Base-by-base conservation (phyloP, 345 rosid species). In the Syzygium aromaticum region DNA sequence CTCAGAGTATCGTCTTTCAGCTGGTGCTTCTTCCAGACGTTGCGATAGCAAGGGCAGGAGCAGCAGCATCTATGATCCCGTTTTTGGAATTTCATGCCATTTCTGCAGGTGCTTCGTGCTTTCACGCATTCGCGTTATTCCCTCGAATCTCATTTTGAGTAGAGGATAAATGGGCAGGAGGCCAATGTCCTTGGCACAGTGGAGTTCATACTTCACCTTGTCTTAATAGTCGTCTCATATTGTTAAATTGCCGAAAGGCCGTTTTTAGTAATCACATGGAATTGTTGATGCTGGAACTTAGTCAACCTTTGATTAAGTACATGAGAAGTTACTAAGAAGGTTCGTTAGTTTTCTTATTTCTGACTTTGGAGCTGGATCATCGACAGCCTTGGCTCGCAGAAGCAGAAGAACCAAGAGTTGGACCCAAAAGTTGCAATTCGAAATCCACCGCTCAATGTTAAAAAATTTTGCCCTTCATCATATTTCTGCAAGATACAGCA, bases 11-110 rank as follows among this genome's bases (percentile, higher is more conserved):
- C 87, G 85, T 80, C 87, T 90, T 33, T 90, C 91, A 1, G 88
- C 92, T 0, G 90, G 90, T 73, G 91, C 88, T 78, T 92, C 93
- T 46, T 89, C 91, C 85, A 86, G 90, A 87, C 90, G 92, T 13
- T 92, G 92, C 87, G 11, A 54, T 54, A 80, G 91, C 86, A 88
- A 91, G 87, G 89, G 90, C 11, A 91, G 94, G 51, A 89, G 92
- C 77, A 85, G n/a, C n/a, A n/a, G 87, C 1, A 28, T 92, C 85
- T 88, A 89, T 19, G 90, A 92, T 82, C 87, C 94, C 54, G 57
- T 90, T 61, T 87, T 87, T 86, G 92, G 94, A 46, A 92, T 91
- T 88, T 88, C 91, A 88, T 92, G 94, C 88, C 92, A 92, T 86
- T 92, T 91, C 88, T 92, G 92, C 94, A 92, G 94, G 94, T 92